Conservation (phyloP, 2,329 filamentous ascomycete genomes). For the Pyrenochaeta sp. region DNA sequence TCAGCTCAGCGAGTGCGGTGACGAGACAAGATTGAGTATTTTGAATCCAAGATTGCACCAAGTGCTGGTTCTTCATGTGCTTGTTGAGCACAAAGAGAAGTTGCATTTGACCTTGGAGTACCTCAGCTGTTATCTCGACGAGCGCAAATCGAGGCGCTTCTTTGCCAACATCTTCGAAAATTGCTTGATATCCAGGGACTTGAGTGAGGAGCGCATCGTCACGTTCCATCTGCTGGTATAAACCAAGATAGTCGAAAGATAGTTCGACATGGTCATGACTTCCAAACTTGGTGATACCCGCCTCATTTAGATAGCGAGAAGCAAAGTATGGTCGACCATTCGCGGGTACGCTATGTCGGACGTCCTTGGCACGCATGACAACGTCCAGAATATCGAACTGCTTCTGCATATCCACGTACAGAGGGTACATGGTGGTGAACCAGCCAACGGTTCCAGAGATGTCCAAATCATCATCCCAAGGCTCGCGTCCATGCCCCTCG, state of each 20-base stretch:
- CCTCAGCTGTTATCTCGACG: neutral
- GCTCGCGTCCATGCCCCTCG: slow-evolving; percentile 33
- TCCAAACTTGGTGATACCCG: slow-evolving; percentile 25
- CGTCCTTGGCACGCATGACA: slow-evolving; percentile 52
- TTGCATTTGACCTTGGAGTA: slow-evolving; percentile 3
- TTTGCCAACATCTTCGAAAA: slow-evolving; percentile 13
- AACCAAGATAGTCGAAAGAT: slow-evolving; percentile 62
- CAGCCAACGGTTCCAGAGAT: slow-evolving; percentile 31
- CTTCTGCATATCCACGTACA: slow-evolving; percentile 45
- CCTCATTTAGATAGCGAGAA: slow-evolving; percentile 19
- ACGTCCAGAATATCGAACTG: slow-evolving; percentile 42
- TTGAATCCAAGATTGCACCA: neutral
- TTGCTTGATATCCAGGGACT: slow-evolving; percentile 13
- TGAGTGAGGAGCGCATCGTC: slow-evolving; percentile 58
- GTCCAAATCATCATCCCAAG: slow-evolving; percentile 36
- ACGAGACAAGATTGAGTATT: slow-evolving; percentile 7
- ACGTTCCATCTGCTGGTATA: slow-evolving; percentile 55
- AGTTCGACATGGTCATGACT: slow-evolving; percentile 62
- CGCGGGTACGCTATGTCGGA: slow-evolving; percentile 50
- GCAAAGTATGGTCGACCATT: slow-evolving; percentile 58
- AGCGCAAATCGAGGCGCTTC: slow-evolving; percentile 19
- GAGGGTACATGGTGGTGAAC: slow-evolving; percentile 28
- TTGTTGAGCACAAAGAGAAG: slow-evolving; percentile 4
- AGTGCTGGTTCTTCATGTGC: slow-evolving; percentile 9
- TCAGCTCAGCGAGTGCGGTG: slow-evolving; percentile 1